Conservation (phyloP, 352 stramenopile genomes). For the Phytophthora hibernalis region DNA sequence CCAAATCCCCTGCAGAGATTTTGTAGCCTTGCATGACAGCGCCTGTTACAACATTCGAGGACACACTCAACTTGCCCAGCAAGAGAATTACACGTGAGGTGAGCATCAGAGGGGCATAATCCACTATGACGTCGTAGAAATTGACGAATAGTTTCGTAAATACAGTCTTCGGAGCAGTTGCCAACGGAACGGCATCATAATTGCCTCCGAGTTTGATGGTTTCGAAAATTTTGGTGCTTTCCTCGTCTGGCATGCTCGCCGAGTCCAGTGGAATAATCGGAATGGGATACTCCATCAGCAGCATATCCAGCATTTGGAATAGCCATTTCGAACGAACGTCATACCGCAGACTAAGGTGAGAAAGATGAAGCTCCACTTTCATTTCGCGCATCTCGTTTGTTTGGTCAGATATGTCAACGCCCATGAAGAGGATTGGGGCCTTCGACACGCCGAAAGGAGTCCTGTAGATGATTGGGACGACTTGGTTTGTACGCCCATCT, state of each 20-base stretch:
- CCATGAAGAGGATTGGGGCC: conserved; percentile 80
- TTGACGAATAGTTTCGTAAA: conserved; percentile 92
- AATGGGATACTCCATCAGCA: conserved; percentile 83
- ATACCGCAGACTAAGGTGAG: conserved; percentile 83
- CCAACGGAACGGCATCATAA: conserved; percentile 71
- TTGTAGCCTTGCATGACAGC: conserved; percentile 91
- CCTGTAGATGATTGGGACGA: conserved; percentile 80
- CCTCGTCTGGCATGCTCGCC: conserved; percentile 61
- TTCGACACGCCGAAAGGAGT: conserved; percentile 81
- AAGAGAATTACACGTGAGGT: conserved; percentile 78
- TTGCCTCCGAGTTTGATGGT: conserved; percentile 33
- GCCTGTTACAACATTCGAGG: conserved; percentile 87
- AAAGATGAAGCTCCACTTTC: conserved; percentile 88
- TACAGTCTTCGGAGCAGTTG: conserved; percentile 76
- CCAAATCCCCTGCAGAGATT: conserved; percentile 72
- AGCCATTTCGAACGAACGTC: conserved; percentile 86
- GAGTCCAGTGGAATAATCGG: conserved; percentile 89
- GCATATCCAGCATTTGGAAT: conserved; percentile 74
- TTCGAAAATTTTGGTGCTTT: conserved; percentile 55
- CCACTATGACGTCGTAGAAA: conserved; percentile 82
- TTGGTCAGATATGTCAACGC: conserved; percentile 80
- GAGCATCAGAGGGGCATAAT: conserved; percentile 76
- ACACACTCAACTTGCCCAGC: conserved; percentile 76
- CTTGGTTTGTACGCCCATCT: conserved; percentile 44
- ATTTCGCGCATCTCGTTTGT: conserved; percentile 91